phyloP scores from a whole-genome alignment of 2,329 filamentous ascomycete genomes.

The Setomelanomma holmii region DNA sequence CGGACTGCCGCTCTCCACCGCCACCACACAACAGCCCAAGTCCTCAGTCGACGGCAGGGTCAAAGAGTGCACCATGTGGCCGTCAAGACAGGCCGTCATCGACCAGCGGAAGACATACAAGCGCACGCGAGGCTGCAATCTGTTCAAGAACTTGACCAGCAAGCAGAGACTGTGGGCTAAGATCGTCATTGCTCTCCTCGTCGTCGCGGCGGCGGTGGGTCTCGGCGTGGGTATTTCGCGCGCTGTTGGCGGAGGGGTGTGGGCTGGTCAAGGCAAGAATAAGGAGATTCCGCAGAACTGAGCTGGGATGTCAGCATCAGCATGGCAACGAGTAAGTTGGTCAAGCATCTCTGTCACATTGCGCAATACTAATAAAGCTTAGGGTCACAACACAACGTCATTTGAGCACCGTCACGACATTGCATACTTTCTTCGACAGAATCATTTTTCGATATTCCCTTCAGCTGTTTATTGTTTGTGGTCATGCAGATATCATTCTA shows the following conservation, averaged over 20 bases:
- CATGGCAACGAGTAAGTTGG: slow-evolving; percentile 15
- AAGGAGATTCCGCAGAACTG: slow-evolving; percentile 43
- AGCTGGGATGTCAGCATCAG: slow-evolving; percentile 10
- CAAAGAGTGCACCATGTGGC: slow-evolving; percentile 62
- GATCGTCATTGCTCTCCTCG: slow-evolving; percentile 54
- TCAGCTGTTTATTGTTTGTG: slow-evolving; percentile 21
- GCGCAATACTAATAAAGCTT: slow-evolving; percentile 1
- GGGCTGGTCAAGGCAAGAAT: slow-evolving; percentile 48
- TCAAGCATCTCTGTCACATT: neutral
- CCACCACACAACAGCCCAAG: slow-evolving; percentile 51
- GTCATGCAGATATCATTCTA: slow-evolving; percentile 19
- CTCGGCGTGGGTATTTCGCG: slow-evolving; percentile 58
- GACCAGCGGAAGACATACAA: slow-evolving; percentile 51
- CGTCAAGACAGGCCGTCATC: slow-evolving; percentile 56
- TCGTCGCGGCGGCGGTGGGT: slow-evolving; percentile 56
- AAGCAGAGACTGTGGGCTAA: slow-evolving; percentile 55
- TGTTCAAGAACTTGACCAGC: slow-evolving; percentile 51
- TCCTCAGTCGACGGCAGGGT: slow-evolving; percentile 50
- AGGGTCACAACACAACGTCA: slow-evolving; percentile 6
- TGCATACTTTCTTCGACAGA: slow-evolving; percentile 19
- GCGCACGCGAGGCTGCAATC: slow-evolving; percentile 48
- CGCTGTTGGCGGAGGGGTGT: slow-evolving; percentile 58
- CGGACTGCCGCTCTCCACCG: slow-evolving; percentile 43
- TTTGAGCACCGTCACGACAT: slow-evolving; percentile 14
- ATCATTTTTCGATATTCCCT: slow-evolving; percentile 29